These are phyloP conservation scores for Nemania serpens DNA, from an alignment of 2,329 filamentous ascomycete species.

Conservation along the genomic window DNA sequence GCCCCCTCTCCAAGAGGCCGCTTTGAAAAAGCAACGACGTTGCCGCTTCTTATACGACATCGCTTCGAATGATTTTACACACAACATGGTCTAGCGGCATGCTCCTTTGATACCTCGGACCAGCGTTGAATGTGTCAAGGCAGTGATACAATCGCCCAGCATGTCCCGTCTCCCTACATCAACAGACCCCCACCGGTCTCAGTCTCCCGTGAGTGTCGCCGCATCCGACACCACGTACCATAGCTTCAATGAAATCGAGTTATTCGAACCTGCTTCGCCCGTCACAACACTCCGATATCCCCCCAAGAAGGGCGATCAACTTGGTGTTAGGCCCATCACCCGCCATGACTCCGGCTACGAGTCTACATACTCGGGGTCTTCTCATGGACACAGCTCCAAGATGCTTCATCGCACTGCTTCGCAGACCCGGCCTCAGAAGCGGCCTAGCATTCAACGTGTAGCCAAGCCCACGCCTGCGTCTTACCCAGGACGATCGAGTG, in stretches of 20 bases:
- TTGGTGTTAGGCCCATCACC: conserved; percentile 49
- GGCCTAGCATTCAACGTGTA: conserved; percentile 50
- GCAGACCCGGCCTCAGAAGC: conserved; percentile 43
- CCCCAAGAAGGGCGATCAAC: conserved; percentile 34
- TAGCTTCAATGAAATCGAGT: conserved; percentile 57
- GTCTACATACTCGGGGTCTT: conserved; percentile 50
- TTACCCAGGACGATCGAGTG: conserved; percentile 28
- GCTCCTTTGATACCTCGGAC: neutral
- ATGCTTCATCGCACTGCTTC: conserved; percentile 39
- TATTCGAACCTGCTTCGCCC: conserved; percentile 48
- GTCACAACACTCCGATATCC: conserved; percentile 19
- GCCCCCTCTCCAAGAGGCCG: neutral
- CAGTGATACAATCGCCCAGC: conserved; percentile 21
- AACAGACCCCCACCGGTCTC: conserved; percentile 35
- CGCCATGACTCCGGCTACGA: conserved; percentile 65
- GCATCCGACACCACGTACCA: conserved; percentile 58
- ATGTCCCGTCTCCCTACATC: conserved; percentile 36
- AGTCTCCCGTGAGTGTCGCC: conserved; percentile 49
- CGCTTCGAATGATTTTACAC: neutral
- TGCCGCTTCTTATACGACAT: neutral
- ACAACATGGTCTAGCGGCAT: neutral
- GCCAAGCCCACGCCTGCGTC: conserved; percentile 44
- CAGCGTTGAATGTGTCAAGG: conserved; percentile 12
- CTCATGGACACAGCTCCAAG: conserved; percentile 38
- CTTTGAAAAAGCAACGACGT: conserved; percentile 12